A percentile compares a stretch with the other conserved stretches of the same genome.
phyloP scores from a whole-genome alignment of 2,329 filamentous ascomycete species.

The Scedosporium apiospermum region DNA sequence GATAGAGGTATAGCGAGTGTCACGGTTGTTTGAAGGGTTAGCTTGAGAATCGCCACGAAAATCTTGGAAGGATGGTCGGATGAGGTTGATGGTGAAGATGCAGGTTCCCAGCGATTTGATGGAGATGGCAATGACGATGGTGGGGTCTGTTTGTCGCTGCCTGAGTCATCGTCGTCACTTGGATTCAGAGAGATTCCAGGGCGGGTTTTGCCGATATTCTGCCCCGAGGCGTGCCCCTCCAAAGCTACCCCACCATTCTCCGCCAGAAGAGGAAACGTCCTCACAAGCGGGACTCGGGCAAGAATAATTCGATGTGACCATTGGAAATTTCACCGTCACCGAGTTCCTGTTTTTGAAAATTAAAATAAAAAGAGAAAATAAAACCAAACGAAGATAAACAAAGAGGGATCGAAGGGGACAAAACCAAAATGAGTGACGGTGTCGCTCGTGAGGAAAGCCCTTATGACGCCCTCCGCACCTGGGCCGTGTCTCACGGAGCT shows the following conservation, averaged over 20 bases:
- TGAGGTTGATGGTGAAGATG: neutral
- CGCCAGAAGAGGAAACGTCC: neutral
- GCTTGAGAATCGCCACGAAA: no score
- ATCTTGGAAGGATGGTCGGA: no score
- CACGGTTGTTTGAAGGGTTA: neutral
- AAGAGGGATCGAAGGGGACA: no score
- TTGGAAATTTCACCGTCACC: neutral
- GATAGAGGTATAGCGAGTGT: neutral
- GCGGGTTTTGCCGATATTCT: constrained; percentile 2
- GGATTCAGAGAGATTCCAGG: neutral
- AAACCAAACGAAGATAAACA: no score
- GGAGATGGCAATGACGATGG: constrained; percentile 3
- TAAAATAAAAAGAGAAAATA: no score
- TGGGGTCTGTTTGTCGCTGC: neutral
- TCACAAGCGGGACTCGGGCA: neutral
- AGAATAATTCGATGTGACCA: neutral
- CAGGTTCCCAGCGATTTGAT: neutral
- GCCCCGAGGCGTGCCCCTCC: neutral
- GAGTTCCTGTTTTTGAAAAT: neutral
- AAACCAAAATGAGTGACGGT: neutral
- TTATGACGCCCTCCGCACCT: constrained; percentile 28
- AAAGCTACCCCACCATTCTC: neutral
- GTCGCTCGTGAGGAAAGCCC: neutral
- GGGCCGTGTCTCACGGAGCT: constrained; percentile 37
- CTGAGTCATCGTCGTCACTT: no score